These are phyloP conservation scores for Trapa bicornis DNA, from an alignment of 345 rosid species.

Conservation along the genomic window DNA sequence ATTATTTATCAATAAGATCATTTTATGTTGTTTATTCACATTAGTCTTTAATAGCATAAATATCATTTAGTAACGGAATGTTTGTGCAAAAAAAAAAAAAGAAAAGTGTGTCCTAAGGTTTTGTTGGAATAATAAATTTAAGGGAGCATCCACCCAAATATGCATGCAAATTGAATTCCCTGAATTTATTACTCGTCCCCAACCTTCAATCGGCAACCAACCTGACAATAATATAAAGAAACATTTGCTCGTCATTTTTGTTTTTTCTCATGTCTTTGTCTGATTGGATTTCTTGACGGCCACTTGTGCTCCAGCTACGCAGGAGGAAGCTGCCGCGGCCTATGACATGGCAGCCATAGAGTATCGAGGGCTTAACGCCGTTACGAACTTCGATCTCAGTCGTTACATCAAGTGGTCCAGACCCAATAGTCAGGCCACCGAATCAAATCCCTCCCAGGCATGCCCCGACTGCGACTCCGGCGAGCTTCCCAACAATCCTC, in stretches of 20 bases:
- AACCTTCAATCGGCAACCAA: background rate
- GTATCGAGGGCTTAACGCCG: conserved; percentile 89
- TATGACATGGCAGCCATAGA: conserved; percentile 87
- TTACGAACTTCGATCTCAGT: conserved; percentile 81
- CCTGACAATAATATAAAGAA: background rate
- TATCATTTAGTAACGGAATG: too few relatives aligned
- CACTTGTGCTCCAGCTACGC: conserved; percentile 42
- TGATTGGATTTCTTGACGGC: background rate
- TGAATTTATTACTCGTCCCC: background rate
- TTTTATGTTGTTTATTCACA: too few relatives aligned
- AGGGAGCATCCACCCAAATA: conserved; percentile 18
- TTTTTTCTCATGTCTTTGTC: background rate
- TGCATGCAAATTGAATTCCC: conserved; percentile 19
- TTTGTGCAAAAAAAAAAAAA: too few relatives aligned
- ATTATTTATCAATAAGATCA: too few relatives aligned
- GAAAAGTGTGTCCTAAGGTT: background rate
- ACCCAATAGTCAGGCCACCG: conserved; percentile 5
- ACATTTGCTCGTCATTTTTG: background rate
- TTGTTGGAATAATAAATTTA: background rate
- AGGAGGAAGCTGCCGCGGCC: conserved; percentile 90
- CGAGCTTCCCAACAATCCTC: background rate
- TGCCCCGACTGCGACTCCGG: background rate
- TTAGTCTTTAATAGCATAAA: too few relatives aligned
- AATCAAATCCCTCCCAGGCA: background rate
- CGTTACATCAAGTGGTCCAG: conserved; percentile 42